A percentile compares a stretch with the other conserved stretches of the same genome.
phyloP scores from a whole-genome alignment of 371 early-diverging fungal genomes.

The Pancytospora philotis region DNA sequence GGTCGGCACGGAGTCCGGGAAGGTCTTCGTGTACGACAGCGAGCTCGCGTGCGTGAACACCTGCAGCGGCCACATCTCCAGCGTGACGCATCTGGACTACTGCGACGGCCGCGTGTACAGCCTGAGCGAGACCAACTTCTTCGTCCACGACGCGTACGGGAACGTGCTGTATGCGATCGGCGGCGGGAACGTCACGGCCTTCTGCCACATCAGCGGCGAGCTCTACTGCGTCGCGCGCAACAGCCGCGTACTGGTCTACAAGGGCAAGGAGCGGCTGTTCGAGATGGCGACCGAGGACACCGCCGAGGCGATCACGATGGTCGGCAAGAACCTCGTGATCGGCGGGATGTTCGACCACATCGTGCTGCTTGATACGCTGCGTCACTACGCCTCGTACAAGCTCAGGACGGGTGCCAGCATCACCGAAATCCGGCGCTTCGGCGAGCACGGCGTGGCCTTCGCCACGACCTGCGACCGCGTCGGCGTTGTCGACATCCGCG shows the following conservation, averaged over 20 bases:
- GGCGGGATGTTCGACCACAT: conserved; percentile 43
- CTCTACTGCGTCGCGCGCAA: conserved; percentile 30
- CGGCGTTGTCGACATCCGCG: conserved; percentile 43
- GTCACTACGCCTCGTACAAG: conserved; percentile 31
- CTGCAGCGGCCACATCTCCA: conserved; percentile 20
- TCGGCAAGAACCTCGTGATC: conserved; percentile 39
- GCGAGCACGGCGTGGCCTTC: conserved; percentile 20
- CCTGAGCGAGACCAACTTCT: conserved; percentile 20
- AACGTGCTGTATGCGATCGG: conserved; percentile 4
- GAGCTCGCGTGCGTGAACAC: conserved; percentile 29
- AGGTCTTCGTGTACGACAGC: conserved; percentile 27
- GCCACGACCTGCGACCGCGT: conserved; percentile 26
- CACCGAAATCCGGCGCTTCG: conserved; percentile 6
- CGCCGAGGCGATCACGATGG: conserved; percentile 15
- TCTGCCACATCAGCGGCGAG: conserved; percentile 23
- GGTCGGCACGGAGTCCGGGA: conserved; percentile 32
- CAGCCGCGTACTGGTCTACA: conserved; percentile 24
- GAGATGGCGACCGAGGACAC: conserved; percentile 20
- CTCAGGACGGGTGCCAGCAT: conserved; percentile 9
- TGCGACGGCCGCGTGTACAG: conserved; percentile 12
- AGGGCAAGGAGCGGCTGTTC: conserved; percentile 21
- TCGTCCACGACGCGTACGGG: conserved; percentile 12
- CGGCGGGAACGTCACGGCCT: neutral
- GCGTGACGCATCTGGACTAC: conserved; percentile 19
- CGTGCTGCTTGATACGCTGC: conserved; percentile 30